Evolutionary conservation across 495 filamentous ascomycete genomes (phyloP), one percentile per base, ranked within the genome.

Genomic region (Penicillium manginii): DNA sequence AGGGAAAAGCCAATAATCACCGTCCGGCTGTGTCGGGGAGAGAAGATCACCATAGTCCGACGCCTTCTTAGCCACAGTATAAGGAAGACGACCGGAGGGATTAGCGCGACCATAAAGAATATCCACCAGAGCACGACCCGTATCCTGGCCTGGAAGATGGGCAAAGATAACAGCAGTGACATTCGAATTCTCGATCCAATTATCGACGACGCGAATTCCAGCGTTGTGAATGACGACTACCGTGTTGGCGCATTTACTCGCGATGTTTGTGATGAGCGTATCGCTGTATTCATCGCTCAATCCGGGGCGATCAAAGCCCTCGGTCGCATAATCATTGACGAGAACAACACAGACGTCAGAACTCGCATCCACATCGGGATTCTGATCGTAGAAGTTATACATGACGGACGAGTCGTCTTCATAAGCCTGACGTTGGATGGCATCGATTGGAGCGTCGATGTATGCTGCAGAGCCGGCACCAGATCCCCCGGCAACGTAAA

Each of bases 131-230:
- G 89, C 83, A 35, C 88, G 86, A 15, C 90, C 90, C 11, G 82
- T 86, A 60, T 92, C 89, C 65, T 92, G 84, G 35, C 89, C 88
- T 0, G 88, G 90, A 0, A 93, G 76, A 60, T 91, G 84, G 22
- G 88, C 90, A 48, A 88, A 78, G 18, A 93, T 66, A 1, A 92
- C 81, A 6, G 81, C 88, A 52, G 88, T 90, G 52, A 93, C 77
- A 55, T 79, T 81, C 10, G 81, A 80, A 2, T 84, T 65, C 23
- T 65, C 50, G 26, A 74, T 62, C 72, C 73, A 78, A 1, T 63
- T 49, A 31, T 68, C 64, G 12, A 87, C 80, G 18, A 31, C 47
- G 3, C 59, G 59, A 26, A 55, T 71, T 8, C 78, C 76, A 50
- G 55, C 67, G 4, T 66, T 71, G 55, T 83, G 80, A 17, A 80